These are phyloP conservation scores for Trametopsis cervina DNA, from an alignment of 768 basidiomycete species.

Conservation along the genomic window DNA sequence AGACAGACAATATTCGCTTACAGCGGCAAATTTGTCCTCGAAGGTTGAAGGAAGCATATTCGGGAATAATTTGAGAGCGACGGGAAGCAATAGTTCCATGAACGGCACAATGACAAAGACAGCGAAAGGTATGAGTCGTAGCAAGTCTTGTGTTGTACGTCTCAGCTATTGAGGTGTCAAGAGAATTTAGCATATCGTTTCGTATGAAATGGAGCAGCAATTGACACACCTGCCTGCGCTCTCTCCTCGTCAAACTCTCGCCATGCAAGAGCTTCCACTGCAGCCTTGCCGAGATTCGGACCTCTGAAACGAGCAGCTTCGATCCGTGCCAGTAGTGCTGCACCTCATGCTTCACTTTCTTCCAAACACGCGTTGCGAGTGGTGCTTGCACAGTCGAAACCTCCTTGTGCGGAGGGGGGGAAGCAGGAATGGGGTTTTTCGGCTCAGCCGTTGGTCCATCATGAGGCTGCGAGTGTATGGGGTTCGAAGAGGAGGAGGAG, in stretches of 20 bases:
- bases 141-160: slow-evolving; percentile 88
- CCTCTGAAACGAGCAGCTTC: slow-evolving; percentile 90
- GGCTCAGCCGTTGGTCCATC: slow-evolving; percentile 30
- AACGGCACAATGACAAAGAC: slow-evolving; percentile 95
- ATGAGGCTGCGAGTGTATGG: slow-evolving; percentile 17
- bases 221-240: slow-evolving; percentile 75
- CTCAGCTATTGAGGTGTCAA: slow-evolving; percentile 49
- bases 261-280: slow-evolving; percentile 93
- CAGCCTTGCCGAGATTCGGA: slow-evolving; percentile 80
- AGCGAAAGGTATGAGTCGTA: slow-evolving; percentile 91
- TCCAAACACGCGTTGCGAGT: slow-evolving; percentile 68
- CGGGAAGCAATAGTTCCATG: slow-evolving; percentile 95
- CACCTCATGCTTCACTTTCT: slow-evolving; percentile 91
- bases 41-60: slow-evolving; percentile 99
- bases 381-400: slow-evolving; percentile 34
- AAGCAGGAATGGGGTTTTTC: slow-evolving; percentile 38
- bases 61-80: slow-evolving; percentile 95
- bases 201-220: too few species aligned
- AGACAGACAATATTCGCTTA: slow-evolving; percentile 28
- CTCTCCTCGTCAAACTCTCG: slow-evolving; percentile 84
- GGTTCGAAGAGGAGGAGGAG: slow-evolving; percentile 9
- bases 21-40: slow-evolving; percentile 93
- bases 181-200: not conserved
- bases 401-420: slow-evolving; percentile 23
- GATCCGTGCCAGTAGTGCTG: slow-evolving; percentile 96